phyloP scores from a whole-genome alignment of 768 basidiomycete genomes.

The Suillus weaverae region DNA sequence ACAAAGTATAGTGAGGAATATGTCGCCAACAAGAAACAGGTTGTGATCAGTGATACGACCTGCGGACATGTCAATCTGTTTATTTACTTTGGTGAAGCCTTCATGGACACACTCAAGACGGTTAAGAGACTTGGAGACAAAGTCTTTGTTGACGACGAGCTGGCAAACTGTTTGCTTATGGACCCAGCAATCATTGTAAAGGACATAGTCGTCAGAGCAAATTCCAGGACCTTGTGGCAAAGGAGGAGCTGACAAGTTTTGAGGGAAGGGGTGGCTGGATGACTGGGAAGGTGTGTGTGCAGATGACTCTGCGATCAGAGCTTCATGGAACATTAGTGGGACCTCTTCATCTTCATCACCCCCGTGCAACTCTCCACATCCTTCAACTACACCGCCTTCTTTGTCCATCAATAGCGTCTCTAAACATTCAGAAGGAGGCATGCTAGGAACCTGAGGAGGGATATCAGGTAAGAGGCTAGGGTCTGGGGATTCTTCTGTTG shows the following conservation, averaged over 20 bases:
- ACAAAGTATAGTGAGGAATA: too few relatives aligned
- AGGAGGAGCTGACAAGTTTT: background rate
- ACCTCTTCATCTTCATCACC: background rate
- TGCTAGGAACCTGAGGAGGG: background rate
- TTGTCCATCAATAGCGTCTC: background rate
- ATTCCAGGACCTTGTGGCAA: background rate
- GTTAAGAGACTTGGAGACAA: background rate
- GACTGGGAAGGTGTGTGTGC: background rate
- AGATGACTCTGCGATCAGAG: background rate
- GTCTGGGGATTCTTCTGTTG: too few relatives aligned
- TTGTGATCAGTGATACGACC: too few relatives aligned
- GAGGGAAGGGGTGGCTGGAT: too few relatives aligned
- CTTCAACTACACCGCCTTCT: background rate
- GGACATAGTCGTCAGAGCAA: background rate
- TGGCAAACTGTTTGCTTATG: slow-evolving; percentile 2
- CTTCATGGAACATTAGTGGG: background rate
- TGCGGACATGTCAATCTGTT: too few relatives aligned
- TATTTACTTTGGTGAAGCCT: background rate
- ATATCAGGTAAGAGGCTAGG: background rate
- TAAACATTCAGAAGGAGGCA: background rate
- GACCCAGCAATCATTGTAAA: background rate
- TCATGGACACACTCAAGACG: background rate
- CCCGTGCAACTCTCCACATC: background rate
- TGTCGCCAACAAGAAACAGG: too few relatives aligned
- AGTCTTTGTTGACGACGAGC: slow-evolving; percentile 1